Evolutionary conservation across 352 stramenopile genomes (phyloP), one percentile per base, ranked within the genome.

Genomic region (Pythium dissotocum): DNA sequence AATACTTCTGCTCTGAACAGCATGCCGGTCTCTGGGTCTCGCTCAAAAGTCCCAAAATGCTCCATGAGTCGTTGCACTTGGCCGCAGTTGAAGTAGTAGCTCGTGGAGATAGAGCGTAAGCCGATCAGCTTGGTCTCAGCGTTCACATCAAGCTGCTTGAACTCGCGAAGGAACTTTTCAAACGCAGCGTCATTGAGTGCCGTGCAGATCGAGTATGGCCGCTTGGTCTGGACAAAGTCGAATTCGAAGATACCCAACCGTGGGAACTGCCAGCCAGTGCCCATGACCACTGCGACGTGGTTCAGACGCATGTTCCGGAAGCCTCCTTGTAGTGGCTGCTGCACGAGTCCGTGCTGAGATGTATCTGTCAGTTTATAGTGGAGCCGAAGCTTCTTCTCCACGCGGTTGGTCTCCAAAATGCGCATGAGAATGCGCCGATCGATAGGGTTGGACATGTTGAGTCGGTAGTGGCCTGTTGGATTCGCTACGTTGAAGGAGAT

Each of bases 21-120:
- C 8, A 57, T 75, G 4, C 83, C 83, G 4, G 82, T 86, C 33
- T 77, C 70, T 10, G 76, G 59, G 13, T 90, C 69, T 28, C 83
- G 77, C 65, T 91, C 85, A 51, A 90, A 93, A 16, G 82, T 89
- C 28, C 81, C 82, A 57, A 91, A 93, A 56, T 91, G 78, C 59
- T 93, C 85, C 85, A 93, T 93, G 46, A 93, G 63, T 9, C 85
- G 81, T 71, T 93, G 85, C 26, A 71, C 54, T 36, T 93, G 85
- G 56, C 76, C 84, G 58, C 79, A 85, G 13, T 84, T 86, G 46
- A 91, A 93, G 57, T 85, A 93, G 58, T 90, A 93, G 26, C 76
- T 60, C 33, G 77, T 88, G 12, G 85, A 93, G 38, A 93, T 87
- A 1, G 78, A 85, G 9, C 85, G 85, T 30, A 93, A 58, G 0